Percentiles rank a stretch among this genome's conserved stretches.
Evolutionary conservation across 169 alveolate genomes (phyloP).

Genomic region (Plasmodium reichenowi): DNA sequence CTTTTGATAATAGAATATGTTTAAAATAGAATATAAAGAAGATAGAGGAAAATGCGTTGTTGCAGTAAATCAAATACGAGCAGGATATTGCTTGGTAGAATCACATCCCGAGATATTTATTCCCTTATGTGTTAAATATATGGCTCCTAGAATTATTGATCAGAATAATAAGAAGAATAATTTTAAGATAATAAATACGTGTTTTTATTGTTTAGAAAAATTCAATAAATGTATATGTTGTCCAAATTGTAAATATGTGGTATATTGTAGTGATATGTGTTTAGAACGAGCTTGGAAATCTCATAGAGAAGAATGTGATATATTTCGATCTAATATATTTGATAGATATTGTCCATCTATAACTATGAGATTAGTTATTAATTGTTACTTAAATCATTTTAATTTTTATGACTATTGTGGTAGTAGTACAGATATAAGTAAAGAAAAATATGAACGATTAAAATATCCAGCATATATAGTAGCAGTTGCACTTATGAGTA

Average conservation of each 20-base stretch:
- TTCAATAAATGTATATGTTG: slow-evolving; percentile 52
- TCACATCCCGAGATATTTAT: slow-evolving; percentile 61
- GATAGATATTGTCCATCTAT: slow-evolving; percentile 66
- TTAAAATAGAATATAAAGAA: slow-evolving; percentile 49
- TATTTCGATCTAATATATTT: slow-evolving; percentile 45
- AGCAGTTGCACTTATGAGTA: slow-evolving; percentile 67
- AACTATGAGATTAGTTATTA: slow-evolving; percentile 60
- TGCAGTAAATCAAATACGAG: slow-evolving; percentile 45
- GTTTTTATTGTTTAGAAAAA: slow-evolving; percentile 68
- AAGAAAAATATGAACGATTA: slow-evolving; percentile 64
- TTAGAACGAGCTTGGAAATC: slow-evolving; percentile 58
- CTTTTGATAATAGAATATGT: slow-evolving; percentile 6
- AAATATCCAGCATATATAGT: slow-evolving; percentile 73
- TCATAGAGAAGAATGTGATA: slow-evolving; percentile 75
- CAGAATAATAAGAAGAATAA: slow-evolving; percentile 23
- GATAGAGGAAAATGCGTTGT: slow-evolving; percentile 60
- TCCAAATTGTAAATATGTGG: slow-evolving; percentile 69
- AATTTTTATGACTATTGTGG: slow-evolving; percentile 73
- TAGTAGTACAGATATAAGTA: slow-evolving; percentile 25
- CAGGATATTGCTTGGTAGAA: slow-evolving; percentile 64
- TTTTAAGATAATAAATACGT: slow-evolving; percentile 40
- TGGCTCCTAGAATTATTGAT: slow-evolving; percentile 63
- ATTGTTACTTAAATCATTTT: slow-evolving; percentile 50
- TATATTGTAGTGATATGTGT: slow-evolving; percentile 62
- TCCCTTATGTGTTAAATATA: slow-evolving; percentile 54